Conservation (phyloP, 2,329 filamentous ascomycete genomes). For the Hypoxylon sp. region DNA sequence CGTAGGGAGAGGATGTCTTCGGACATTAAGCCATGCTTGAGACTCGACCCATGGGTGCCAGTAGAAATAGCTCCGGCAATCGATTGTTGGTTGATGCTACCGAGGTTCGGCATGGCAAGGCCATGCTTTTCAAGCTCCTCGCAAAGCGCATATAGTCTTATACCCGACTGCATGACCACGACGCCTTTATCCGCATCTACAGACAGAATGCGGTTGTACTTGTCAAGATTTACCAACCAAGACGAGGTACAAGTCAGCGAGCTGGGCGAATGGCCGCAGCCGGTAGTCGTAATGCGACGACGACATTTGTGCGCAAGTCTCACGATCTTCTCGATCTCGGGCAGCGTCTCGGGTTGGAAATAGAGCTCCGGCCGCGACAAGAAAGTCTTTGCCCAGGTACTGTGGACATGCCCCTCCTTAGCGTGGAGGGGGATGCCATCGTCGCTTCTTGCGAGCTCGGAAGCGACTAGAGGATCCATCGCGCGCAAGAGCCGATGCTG, state of each 20-base stretch:
- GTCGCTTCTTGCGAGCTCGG: conserved; percentile 48
- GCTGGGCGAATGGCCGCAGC: conserved; percentile 92
- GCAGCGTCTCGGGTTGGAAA: conserved; percentile 83
- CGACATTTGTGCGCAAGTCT: conserved; percentile 85
- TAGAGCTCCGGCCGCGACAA: conserved; percentile 91
- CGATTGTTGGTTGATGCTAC: conserved; percentile 95
- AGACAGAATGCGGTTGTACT: conserved; percentile 79
- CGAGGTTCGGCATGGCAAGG: conserved; percentile 90
- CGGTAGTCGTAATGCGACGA: conserved; percentile 86
- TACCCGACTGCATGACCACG: conserved; percentile 88
- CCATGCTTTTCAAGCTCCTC: conserved; percentile 80
- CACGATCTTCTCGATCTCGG: conserved; percentile 87
- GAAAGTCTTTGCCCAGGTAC: conserved; percentile 96
- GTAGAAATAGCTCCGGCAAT: conserved; percentile 94
- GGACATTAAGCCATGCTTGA: conserved; percentile 86
- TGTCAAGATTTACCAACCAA: conserved; percentile 95
- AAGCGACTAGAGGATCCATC: conserved; percentile 51
- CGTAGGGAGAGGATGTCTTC: conserved; percentile 81
- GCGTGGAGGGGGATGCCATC: conserved; percentile 80
- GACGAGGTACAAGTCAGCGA: conserved; percentile 92
- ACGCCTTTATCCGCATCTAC: conserved; percentile 76
- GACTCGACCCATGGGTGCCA: conserved; percentile 91
- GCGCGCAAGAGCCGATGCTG: conserved; percentile 1
- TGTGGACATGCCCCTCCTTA: conserved; percentile 79
- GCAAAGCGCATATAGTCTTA: conserved; percentile 82